A percentile compares a stretch with the other conserved stretches of the same genome.
Evolutionary conservation across 148 eudicot species (phyloP).

Genomic region (Arctostaphylos glauca): DNA sequence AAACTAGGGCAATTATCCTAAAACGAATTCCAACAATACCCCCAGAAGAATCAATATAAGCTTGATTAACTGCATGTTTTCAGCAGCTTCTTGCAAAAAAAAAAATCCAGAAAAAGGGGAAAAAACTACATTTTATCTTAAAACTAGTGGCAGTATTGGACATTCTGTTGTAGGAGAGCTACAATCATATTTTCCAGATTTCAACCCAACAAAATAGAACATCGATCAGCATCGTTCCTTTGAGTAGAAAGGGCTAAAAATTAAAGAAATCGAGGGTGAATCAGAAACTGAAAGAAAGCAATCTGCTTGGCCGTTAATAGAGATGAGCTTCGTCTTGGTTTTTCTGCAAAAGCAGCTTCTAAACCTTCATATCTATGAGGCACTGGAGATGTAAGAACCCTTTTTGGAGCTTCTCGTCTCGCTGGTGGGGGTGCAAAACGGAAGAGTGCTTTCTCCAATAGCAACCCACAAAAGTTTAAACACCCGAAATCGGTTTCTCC

Average conservation of each 20-base stretch:
- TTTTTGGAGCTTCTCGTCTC: constrained; percentile 22
- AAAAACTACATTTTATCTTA: constrained; percentile 35
- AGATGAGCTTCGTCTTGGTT: constrained; percentile 10
- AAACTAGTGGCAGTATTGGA: constrained; percentile 33
- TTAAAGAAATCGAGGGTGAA: constrained; percentile 19
- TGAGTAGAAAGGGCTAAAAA: constrained; percentile 24
- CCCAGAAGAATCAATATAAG: constrained; percentile 20
- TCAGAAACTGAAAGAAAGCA: constrained; percentile 8
- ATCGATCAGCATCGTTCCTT: constrained; percentile 27
- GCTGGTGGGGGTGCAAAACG: constrained; percentile 16
- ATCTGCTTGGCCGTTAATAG: constrained; percentile 2
- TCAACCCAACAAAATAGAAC: constrained; percentile 29
- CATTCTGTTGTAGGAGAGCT: constrained; percentile 43
- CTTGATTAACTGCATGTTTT: constrained; percentile 20
- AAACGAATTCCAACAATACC: constrained; percentile 13
- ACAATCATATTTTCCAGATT: constrained; percentile 38
- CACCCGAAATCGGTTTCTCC: constrained; percentile 12
- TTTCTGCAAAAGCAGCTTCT: constrained; percentile 7
- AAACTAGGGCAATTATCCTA: constrained; percentile 15
- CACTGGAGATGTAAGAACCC: constrained; percentile 17
- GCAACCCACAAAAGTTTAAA: constrained; percentile 30
- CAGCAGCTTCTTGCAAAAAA: constrained; percentile 25
- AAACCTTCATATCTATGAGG: constrained; percentile 19
- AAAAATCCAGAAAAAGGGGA: background rate
- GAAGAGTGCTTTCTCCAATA: constrained; percentile 21